Base-by-base conservation (phyloP, 371 early-diverging fungal species). In the Blakeslea trispora region DNA sequence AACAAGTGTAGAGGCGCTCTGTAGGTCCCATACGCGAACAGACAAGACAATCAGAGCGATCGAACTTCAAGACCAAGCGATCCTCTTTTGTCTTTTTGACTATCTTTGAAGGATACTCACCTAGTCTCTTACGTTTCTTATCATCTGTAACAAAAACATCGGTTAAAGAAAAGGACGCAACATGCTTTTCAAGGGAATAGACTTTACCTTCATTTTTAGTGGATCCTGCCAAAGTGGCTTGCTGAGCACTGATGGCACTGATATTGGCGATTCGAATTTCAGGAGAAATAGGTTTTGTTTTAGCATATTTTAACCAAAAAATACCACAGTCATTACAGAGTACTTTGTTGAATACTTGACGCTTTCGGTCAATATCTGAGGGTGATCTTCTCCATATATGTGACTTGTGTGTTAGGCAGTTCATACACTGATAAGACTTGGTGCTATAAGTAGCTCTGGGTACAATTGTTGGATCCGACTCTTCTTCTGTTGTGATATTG, bases 281-380 rank as follows among this genome's bases (percentile, higher is more conserved):
- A 1, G 47, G 32, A 64, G 53, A 44, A 37, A 58, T 63, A 9
- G 73, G 63, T 19, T 77, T 84, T 62, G 81, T 81, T 3, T 68
- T 60, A 10, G 82, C 87, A 61, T 93, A 93, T 34, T 87, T 89
- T 14, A 87, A 65, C 91, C 90, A 92, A 64, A 83, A 81, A 17
- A 75, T 71, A 31, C 85, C 86, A 57, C 93, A 93, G 17, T 85
- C 83, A 45, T 80, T 67, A 57, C 93, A 93, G n/a, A 89, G 69
- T 0, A 87, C 83, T 34, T 66, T 52, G n/a, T 70, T 61, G 15
- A 75, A 78, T 15, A 65, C 47, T 37, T 76, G 74, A 22, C 75
- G 65, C 43, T 76, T 73, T 14, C 74, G 49, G 31, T 83, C 83
- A 8, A 69, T 72, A 50, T 81, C 87, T 46, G 72, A 82, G 34